These are phyloP conservation scores for Xylariaceae sp. DNA, from an alignment of 2,329 filamentous ascomycete genomes.

Conservation along the genomic window DNA sequence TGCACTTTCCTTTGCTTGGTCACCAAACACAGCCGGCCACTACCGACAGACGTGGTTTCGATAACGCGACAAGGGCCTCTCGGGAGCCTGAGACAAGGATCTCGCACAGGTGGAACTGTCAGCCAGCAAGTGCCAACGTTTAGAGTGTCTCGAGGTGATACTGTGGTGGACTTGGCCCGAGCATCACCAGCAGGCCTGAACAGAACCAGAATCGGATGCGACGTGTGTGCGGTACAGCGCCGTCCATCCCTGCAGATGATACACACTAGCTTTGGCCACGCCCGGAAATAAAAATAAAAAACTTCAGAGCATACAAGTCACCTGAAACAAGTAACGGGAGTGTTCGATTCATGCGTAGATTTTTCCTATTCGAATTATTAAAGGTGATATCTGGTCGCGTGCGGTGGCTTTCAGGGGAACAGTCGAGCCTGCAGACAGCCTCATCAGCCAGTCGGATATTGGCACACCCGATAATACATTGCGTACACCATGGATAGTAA, in stretches of 20 bases:
- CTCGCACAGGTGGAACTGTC: conserved; percentile 13
- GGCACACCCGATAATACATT: too few species aligned
- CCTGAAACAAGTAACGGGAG: not conserved
- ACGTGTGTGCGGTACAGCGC: conserved; percentile 14
- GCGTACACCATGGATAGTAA: too few species aligned
- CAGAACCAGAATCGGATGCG: conserved; percentile 16
- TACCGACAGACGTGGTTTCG: conserved; percentile 10
- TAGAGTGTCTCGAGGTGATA: conserved; percentile 13
- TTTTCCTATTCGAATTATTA: not conserved
- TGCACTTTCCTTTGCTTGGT: conserved; percentile 31
- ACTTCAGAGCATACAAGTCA: conserved; percentile 16
- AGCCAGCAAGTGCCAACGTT: conserved; percentile 15
- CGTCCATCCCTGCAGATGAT: conserved; percentile 22
- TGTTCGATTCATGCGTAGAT: not conserved
- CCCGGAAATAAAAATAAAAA: conserved; percentile 29
- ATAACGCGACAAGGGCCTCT: conserved; percentile 10
- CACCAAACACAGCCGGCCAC: conserved; percentile 21
- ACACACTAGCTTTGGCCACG: conserved; percentile 21
- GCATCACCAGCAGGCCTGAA: conserved; percentile 18
- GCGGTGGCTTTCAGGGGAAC: too few species aligned
- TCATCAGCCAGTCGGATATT: too few species aligned
- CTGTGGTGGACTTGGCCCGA: conserved; percentile 5
- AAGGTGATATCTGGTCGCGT: too few species aligned
- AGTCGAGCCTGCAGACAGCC: too few species aligned
- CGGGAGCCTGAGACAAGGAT: conserved; percentile 10